Evolutionary conservation across 2,329 filamentous ascomycete species (phyloP).

Genomic region (Botrytis hyacinthi): DNA sequence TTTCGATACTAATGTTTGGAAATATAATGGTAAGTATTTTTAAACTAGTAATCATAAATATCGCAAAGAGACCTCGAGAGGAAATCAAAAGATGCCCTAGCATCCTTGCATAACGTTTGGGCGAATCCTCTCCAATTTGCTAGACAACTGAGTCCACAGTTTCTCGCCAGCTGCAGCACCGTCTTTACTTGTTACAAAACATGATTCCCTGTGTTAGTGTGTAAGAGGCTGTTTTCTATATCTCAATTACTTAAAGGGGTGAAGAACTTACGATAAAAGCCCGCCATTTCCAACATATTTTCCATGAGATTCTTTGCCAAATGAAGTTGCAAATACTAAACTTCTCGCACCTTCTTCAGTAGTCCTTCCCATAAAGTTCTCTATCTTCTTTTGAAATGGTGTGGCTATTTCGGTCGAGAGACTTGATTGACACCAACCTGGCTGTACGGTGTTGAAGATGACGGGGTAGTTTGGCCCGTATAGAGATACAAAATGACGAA

Average conservation of each 20-base stretch:
- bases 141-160: conserved; percentile 46
- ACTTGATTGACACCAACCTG: not conserved
- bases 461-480: not conserved
- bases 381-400: not conserved
- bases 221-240: not conserved
- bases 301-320: conserved; percentile 46
- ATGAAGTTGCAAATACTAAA: conserved; percentile 40
- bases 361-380: conserved; percentile 38
- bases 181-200: conserved; percentile 43
- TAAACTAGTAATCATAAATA: no score
- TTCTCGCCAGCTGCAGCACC: conserved; percentile 41
- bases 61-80: not conserved
- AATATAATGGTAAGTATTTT: not conserved
- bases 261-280: not conserved
- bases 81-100: not conserved
- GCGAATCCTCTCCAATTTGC: conserved; percentile 44
- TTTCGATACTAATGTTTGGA: not conserved
- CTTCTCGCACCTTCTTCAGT: conserved; percentile 50
- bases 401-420: conserved; percentile 26
- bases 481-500: not conserved
- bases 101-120: conserved; percentile 36
- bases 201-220: not conserved
- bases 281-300: conserved; percentile 44
- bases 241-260: not conserved
- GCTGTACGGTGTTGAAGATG: not conserved